These are phyloP conservation scores for Lodderomyces margitis DNA, from an alignment of 1,139 yeast genomes.

Conservation along the genomic window DNA sequence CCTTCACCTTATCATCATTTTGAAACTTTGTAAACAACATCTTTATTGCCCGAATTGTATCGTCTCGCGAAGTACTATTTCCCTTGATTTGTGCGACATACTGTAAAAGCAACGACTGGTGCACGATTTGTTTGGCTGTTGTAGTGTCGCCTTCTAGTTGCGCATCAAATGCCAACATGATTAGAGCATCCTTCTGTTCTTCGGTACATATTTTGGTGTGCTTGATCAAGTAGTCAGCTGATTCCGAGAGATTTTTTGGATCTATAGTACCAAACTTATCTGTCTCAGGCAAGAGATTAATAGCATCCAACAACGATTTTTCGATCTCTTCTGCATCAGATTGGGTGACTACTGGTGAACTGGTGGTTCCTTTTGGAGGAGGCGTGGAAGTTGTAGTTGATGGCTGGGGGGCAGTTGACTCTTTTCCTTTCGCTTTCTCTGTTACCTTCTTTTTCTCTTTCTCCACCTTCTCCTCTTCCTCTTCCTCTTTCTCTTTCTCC, in stretches of 20 bases:
- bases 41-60: constrained; percentile 53
- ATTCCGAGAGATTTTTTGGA: constrained; percentile 42
- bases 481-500: constrained; percentile 26
- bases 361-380: constrained; percentile 26
- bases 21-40: constrained; percentile 68
- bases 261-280: constrained; percentile 60
- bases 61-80: constrained; percentile 30
- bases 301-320: constrained; percentile 32
- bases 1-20: constrained; percentile 54
- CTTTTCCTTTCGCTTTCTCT: constrained; percentile 8
- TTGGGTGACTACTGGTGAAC: constrained; percentile 17
- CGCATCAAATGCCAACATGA: constrained; percentile 89
- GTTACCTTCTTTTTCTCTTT: constrained; percentile 19
- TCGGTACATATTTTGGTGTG: constrained; percentile 75
- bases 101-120: constrained; percentile 78
- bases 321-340: constrained; percentile 18
- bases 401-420: constrained; percentile 6
- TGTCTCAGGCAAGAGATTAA: constrained; percentile 55
- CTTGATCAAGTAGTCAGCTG: constrained; percentile 51
- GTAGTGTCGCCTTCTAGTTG: constrained; percentile 61
- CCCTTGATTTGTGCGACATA: constrained; percentile 67
- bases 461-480: constrained; percentile 8
- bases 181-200: constrained; percentile 85
- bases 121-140: constrained; percentile 61
- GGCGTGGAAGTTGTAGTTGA: constrained; percentile 20